phyloP scores from a whole-genome alignment of 2,329 filamentous ascomycete genomes.

The Stagonosporopsis chrysanthemi region DNA sequence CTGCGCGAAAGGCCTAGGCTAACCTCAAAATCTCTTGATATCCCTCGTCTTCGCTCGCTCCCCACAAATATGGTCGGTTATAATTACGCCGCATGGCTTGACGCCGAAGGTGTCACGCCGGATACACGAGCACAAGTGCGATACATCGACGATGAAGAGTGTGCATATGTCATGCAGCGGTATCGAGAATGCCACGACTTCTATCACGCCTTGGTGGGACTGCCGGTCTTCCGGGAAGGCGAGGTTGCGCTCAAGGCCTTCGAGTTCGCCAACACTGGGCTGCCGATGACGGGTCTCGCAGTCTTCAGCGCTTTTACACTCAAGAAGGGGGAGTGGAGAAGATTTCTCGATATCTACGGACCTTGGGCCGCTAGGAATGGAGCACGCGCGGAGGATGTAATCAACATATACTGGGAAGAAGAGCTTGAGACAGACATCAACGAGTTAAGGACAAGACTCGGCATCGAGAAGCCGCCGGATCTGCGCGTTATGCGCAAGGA shows the following conservation, averaged over 20 bases:
- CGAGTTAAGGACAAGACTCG: constrained; percentile 75
- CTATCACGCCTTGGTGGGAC: constrained; percentile 90
- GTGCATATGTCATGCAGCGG: constrained; percentile 97
- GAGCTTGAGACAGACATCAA: constrained; percentile 83
- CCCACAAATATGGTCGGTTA: constrained; percentile 78
- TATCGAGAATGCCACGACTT: constrained; percentile 98
- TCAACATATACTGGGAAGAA: constrained; percentile 99
- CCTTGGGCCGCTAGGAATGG: constrained; percentile 94
- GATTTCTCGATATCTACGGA: constrained; percentile 78
- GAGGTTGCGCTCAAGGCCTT: constrained; percentile 98
- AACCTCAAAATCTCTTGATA: constrained; percentile 72
- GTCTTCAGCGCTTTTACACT: constrained; percentile 73
- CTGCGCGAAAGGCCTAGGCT: constrained; percentile 89
- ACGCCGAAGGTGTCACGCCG: constrained; percentile 89
- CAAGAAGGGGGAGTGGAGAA: constrained; percentile 67
- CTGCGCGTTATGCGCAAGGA: constrained; percentile 77
- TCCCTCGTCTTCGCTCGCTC: constrained; percentile 74
- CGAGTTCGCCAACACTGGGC: constrained; percentile 90
- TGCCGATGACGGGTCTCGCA: constrained; percentile 94
- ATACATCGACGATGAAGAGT: constrained; percentile 94
- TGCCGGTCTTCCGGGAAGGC: constrained; percentile 92
- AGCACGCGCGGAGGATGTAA: constrained; percentile 75
- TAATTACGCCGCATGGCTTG: constrained; percentile 89
- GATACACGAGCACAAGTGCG: constrained; percentile 84
- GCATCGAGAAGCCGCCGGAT: constrained; percentile 89